Conservation (phyloP, 495 filamentous ascomycete species). For the Clohesyomyces aquaticus region DNA sequence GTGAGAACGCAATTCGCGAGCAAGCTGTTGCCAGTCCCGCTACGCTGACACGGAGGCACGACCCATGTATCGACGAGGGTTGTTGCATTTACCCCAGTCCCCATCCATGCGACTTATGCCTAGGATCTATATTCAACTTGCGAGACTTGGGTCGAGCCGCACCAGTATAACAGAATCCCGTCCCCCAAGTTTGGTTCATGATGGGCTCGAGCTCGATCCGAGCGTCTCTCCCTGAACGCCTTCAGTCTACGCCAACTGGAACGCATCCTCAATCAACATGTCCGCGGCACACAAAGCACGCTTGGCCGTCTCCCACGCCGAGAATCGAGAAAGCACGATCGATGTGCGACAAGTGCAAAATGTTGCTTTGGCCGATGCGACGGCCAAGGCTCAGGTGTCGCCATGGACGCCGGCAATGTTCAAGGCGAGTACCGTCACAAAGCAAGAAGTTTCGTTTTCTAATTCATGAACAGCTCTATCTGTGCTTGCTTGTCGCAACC, state of each 20-base stretch:
- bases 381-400: constrained; percentile 28
- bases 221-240: constrained; percentile 2
- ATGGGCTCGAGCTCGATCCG: constrained; percentile 32
- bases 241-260: neutral
- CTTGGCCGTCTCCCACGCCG: constrained; percentile 18
- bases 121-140: constrained; percentile 26
- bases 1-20: constrained; percentile 15
- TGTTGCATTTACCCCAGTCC: neutral
- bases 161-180: constrained; percentile 16
- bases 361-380: constrained; percentile 42
- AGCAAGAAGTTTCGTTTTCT: neutral
- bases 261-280: constrained; percentile 5
- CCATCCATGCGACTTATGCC: constrained; percentile 15
- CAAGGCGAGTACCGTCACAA: constrained; percentile 21
- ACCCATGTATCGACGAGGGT: constrained; percentile 10
- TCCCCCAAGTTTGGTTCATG: constrained; percentile 10
- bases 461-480: constrained; percentile 46
- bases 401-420: constrained; percentile 41
- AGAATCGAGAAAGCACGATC: constrained; percentile 19
- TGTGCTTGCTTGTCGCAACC: constrained; percentile 51
- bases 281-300: constrained; percentile 5
- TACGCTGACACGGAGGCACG: constrained; percentile 17
- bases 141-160: constrained; percentile 5
- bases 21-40: constrained; percentile 5
- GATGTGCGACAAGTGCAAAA: constrained; percentile 40